phyloP scores from a whole-genome alignment of 768 basidiomycete genomes.

The Tulasnella sp. region DNA sequence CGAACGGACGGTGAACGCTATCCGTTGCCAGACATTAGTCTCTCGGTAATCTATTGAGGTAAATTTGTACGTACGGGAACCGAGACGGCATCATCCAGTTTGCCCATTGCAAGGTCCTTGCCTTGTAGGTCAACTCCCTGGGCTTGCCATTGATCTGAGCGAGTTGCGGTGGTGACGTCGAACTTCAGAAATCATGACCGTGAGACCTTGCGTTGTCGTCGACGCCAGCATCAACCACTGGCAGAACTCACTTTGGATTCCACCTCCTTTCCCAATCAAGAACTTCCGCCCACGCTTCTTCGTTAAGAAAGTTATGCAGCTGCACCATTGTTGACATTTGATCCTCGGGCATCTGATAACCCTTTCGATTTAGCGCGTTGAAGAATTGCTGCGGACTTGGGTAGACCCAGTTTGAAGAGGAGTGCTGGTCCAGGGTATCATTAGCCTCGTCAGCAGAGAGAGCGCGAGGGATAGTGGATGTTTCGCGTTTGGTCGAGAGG shows the following conservation, averaged over 20 bases:
- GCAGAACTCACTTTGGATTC: constrained; percentile 45
- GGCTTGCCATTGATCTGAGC: constrained; percentile 82
- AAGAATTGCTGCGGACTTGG: constrained; percentile 97
- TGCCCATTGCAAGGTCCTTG: constrained; percentile 72
- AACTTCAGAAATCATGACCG: not conserved
- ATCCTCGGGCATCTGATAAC: constrained; percentile 94
- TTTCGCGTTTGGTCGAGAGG: constrained; percentile 64
- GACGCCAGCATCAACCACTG: too few relatives aligned
- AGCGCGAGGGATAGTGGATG: constrained; percentile 75
- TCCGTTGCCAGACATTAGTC: not conserved
- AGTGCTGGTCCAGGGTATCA: constrained; percentile 28
- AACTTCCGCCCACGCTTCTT: constrained; percentile 92
- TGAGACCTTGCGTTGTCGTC: too few relatives aligned
- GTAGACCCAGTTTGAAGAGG: constrained; percentile 71
- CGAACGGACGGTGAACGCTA: constrained; percentile 88
- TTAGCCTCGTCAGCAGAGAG: constrained; percentile 5
- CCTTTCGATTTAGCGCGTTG: constrained; percentile 90
- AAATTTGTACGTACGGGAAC: constrained; percentile 61
- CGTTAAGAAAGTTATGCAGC: constrained; percentile 96
- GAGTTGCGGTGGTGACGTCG: constrained; percentile 39
- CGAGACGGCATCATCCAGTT: constrained; percentile 81
- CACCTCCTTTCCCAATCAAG: constrained; percentile 78
- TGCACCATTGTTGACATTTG: constrained; percentile 94
- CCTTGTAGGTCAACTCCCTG: constrained; percentile 89
- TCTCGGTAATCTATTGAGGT: not conserved